A percentile compares a stretch with the other conserved stretches of the same genome.
Conservation (phyloP, 306 rosid genomes). For the Potentilla sterilis region DNA sequence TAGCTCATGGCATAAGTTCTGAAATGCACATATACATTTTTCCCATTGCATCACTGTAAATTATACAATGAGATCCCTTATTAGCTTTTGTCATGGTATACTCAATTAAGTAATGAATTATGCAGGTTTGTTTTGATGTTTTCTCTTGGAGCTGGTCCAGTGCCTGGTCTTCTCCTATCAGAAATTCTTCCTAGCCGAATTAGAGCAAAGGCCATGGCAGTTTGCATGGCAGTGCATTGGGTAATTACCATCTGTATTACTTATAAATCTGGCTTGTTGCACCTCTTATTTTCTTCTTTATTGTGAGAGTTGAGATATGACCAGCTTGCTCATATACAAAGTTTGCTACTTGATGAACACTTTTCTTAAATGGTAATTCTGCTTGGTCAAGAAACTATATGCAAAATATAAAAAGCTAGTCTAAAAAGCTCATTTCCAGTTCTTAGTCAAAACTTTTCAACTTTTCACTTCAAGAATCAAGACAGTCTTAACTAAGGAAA, state of each 20-base stretch:
- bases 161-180: constrained; percentile 77
- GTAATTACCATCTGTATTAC: too few relatives aligned
- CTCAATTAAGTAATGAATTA: neutral
- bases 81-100: too few relatives aligned
- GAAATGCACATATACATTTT: constrained; percentile 4
- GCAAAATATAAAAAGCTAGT: neutral
- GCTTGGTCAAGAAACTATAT: neutral
- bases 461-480: neutral
- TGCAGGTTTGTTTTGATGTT: constrained; percentile 70
- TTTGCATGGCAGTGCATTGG: too few relatives aligned
- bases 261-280: too few relatives aligned
- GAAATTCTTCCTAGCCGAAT: constrained; percentile 67
- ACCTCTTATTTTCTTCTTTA: neutral
- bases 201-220: constrained; percentile 80
- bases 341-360: too few relatives aligned
- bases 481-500: too few relatives aligned
- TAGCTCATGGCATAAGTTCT: neutral
- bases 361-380: too few relatives aligned
- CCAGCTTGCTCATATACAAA: too few relatives aligned
- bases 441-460: neutral
- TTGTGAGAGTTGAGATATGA: too few relatives aligned
- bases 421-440: neutral
- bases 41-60: neutral
- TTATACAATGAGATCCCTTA: neutral
- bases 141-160: constrained; percentile 80